Evolutionary conservation across 257 asterid genomes (phyloP), one percentile per base, ranked within the genome.

Genomic region (Hygrophila difformis): DNA sequence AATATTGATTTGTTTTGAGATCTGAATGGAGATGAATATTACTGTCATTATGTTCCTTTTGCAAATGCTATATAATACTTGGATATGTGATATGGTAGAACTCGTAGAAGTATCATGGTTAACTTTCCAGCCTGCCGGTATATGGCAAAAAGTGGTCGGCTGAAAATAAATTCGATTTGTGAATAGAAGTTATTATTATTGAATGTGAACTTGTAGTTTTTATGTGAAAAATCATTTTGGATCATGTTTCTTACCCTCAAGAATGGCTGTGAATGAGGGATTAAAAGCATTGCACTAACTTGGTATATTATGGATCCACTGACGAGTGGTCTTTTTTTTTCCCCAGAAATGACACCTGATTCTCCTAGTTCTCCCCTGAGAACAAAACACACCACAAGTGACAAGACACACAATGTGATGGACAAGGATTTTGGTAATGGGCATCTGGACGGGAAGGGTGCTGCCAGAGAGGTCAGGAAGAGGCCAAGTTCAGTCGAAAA

Each of bases 301-400:
- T 26, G 31, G 4, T 26, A 26, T 5, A 8, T 26, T 26, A 3
- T 26, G 8, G 31, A 26, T 26, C 8, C 7, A 8, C 8, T 37
- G 18, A 16, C 12, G 39, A 47, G 38, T 18, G 6, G 29, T 53
- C 41, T 61, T 38, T 52, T 10, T 53, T 44, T 62, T 29, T 2
- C 12, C 44, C 9, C 68, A 86, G 94, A 77, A 33, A 41, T 12
- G 18, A 60, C 64, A 48, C 66, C 71, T 16, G 85, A 76, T 40
- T 49, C 63, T 45, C 23, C 41, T 46, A 26, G 59, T 37, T 49
- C 71, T 44, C 65, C 51, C 59, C 44, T 56, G 12, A 18, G 5
- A 4, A 42, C 23, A 24, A 23, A n/a, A 8, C 11, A 6, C 10
- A 24, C 44, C 51, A 29, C 70, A 10, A 60, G 59, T 52, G 70